Base-by-base conservation (phyloP, 176 grass and related monocot species). In the Raddia guianensis region DNA sequence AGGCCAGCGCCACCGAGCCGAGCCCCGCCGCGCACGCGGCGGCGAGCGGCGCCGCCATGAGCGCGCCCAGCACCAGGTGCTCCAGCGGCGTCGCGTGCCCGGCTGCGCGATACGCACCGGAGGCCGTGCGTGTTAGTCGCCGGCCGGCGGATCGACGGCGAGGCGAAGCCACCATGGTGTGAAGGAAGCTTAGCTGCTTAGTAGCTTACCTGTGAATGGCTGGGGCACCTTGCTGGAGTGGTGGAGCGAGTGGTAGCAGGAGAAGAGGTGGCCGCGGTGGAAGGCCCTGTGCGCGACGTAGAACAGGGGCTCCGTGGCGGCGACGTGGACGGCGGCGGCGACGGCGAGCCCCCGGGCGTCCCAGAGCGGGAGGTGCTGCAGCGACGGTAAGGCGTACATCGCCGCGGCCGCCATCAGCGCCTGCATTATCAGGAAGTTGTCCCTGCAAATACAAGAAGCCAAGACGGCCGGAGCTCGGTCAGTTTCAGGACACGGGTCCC, bases 351-450 rank as follows among this genome's bases (percentile, higher is more conserved):
- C 96, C 1, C 50, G 74, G 9, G 73, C 47, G 62, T 98, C 84
- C 92, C 86, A 93, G 1, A 10, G 53, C 21, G 94, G 94, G 73
- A 97, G 87, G 5, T 75, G 58, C 2, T 80, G 90, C 19, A 97
- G 79, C 42, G 76, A 53, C 54, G 94, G 87, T 79, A 90, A 81
- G 34, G 70, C 61, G 72, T 82, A 89, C 5, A 90, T 35, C 55
- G 82, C 92, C 76, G 90, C 12, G 69, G 81, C 84, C 14, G 82
- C 86, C 79, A 93, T 76, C 51, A 81, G 57, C 12, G 68, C 84
- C 12, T 99, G 92, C 11, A 93, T 61, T 10, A 99, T 99, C 73
- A 99, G 21, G 70, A 99, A 99, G 80, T 99, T 91, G 83, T 99
- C 96, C 96, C 96, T 98, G 88, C 0, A 72, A 60, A 42, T 7